Evolutionary conservation across 129 eudicot species (phyloP), one percentile per base, ranked within the genome.

Genomic region (Cynara cardunculus): DNA sequence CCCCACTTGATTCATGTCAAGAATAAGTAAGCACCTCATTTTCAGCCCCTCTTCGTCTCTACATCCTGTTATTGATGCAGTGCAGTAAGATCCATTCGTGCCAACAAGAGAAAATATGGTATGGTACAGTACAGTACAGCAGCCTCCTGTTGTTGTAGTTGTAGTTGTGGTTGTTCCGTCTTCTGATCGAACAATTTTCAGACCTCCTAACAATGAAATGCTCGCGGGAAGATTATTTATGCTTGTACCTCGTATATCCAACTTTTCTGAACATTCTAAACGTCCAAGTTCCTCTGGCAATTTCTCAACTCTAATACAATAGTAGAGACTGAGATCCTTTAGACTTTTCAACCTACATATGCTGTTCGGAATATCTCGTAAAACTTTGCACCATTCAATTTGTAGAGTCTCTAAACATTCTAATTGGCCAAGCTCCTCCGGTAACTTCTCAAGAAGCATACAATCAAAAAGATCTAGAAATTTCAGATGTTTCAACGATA

Each of bases 51-150:
- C n/a, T 12, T 44, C 56, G 13, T 44, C 0, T 44, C 5, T 1
- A 44, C 2, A 44, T 44, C 56, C 56, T 5, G 14, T 53, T 18
- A 16, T 53, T 18, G 90, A 49, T 89, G 79, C 62, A 91, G 83
- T 74, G 91, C 91, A 73, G 87, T 85, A 74, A 73, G 81, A 91
- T 56, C 87, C 89, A 85, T 91, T 87, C 18, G 91, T 91, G 27
- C 89, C 86, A 68, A 88, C 32, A 13, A 0, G 64, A 53, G 64
- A 53, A 53, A 53, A 8, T 16, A 53, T 0, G n/a, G n/a, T n/a
- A n/a, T n/a, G 31, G 3, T 28, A 28, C 3, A 28, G 3, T n/a
- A 28, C 1, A 2, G 3, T 3, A 28, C 31, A 1, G 3, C 0
- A 28, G 31, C 31, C 31, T 1, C 3, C 1, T 28, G 31, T n/a